Evolutionary conservation across 2,329 filamentous ascomycete genomes (phyloP), one percentile per base, ranked within the genome.

Genomic region (Colletotrichum sp.): DNA sequence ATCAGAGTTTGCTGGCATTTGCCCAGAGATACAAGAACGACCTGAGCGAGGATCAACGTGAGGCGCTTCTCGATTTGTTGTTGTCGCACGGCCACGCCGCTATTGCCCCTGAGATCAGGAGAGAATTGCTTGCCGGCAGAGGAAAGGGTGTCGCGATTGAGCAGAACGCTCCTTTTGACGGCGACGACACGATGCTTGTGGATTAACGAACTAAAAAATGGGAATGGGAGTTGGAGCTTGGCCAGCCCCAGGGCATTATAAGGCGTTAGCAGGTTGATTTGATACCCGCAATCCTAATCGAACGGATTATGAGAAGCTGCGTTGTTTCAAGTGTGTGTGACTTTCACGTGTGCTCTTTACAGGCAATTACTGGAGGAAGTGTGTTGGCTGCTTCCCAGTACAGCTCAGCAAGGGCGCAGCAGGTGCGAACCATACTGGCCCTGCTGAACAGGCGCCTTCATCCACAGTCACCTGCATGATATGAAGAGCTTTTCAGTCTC

Each of bases 21-120:
- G 96, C 97, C 30, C 95, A 98, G 86, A 90, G 96, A 72, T 99
- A 99, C 86, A 93, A 96, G 82, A 98, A 98, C 80, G 96, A 99
- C 84, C 96, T 98, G 80, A 98, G 96, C 3, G 96, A 98, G 84
- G 96, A 98, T 80, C 96, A 98, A 87, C 90, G 96, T 80, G 96
- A 99, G 86, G 95, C 96, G 1, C 86, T 99, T 67, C 87, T 99
- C 8, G 97, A 99, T 86, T 86, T 99, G 76, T 88, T 99, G 21
- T 88, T 98, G 59, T 93, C 93, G 6, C 92, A 96, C 77, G 96
- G 96, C 0, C 97, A 99, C 86, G 92, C 93, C 77, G 92, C 94
- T 76, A 98, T 99, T 78, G 96, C 95, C 0, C 96, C 97, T 0
- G 97, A 99, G 83, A 95, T 99, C 30, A 89, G 97, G 79, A 92